Base-by-base conservation (phyloP, 805 yeast species). In the Pichia insulana region DNA sequence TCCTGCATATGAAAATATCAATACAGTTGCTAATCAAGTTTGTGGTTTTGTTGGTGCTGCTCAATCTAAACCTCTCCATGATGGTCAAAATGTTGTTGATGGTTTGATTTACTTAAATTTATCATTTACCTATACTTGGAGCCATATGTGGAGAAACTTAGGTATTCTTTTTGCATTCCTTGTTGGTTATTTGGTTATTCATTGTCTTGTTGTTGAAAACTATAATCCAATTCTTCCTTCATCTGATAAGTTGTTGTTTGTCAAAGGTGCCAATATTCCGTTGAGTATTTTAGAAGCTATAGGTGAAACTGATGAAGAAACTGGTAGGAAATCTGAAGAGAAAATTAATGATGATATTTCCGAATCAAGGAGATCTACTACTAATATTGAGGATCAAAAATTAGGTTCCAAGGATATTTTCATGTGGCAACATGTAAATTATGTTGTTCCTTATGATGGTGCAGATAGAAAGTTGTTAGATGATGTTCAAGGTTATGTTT, bases 71-170 rank as follows among this genome's bases (percentile, higher is more conserved):
- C 36, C 36, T 16, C 17, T 48, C 4, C 53, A 50, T 40, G 51
- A 50, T 19, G 45, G 44, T 13, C 46, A 69, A 16, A 43, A 53
- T n/a, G 55, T 57, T 42, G 83, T 78, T 37, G 55, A 57, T 43
- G 85, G 85, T 57, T 73, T 70, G 40, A 55, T 56, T 22, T 78
- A 74, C 50, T 43, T 78, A 22, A 48, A 48, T 5, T 54, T 52
- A 7, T 56, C 76, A 13, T 84, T 59, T 59, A 56, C 60, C 34
- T 85, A 80, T 64, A 57, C 55, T 19, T 75, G 70, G 53, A 49
- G 60, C 17, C 85, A 85, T 59, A 70, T 73, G 39, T 85, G 95
- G 95, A 76, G 95, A 65, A 82, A 85, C 58, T 69, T 80, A 44
- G 95, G 78, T 46, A 69, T 73, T 44, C 41, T 66, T 37, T 41